Percentiles rank a stretch among this genome's conserved stretches.
These are phyloP conservation scores for Akanthomyces muscarius DNA, from an alignment of 2,329 filamentous ascomycete genomes.

Conservation along the genomic window DNA sequence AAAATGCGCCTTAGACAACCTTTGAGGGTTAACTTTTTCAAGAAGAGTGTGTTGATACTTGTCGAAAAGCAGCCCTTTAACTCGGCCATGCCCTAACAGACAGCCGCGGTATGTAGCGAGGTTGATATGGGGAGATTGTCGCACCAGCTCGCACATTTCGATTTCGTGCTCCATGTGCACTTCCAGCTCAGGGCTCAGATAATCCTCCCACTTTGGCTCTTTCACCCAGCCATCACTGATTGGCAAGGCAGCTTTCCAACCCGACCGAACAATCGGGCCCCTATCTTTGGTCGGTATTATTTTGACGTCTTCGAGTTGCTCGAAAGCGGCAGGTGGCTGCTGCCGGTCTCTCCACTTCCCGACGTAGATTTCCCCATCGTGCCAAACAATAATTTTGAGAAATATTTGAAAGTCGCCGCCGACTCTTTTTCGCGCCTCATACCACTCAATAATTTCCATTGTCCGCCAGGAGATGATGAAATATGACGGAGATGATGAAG, in stretches of 20 bases:
- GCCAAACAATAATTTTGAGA: neutral
- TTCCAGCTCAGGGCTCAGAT: neutral
- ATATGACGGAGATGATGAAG: too few species aligned
- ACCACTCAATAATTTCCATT: neutral
- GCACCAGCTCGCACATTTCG: neutral
- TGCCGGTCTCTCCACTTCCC: neutral
- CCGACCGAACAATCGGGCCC: neutral
- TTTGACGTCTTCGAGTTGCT: neutral
- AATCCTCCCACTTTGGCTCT: neutral
- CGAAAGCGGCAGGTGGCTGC: neutral
- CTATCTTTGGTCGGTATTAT: neutral
- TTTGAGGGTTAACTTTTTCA: neutral
- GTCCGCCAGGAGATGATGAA: too few species aligned
- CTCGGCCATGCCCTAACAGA: neutral
- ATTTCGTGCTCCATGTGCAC: neutral
- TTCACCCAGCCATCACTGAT: neutral
- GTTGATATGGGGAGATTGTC: neutral
- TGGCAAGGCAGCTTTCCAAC: neutral
- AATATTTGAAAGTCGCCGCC: neutral
- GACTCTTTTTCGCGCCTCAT: neutral
- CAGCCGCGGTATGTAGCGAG: neutral
- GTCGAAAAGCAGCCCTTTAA: neutral
- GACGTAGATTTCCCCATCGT: neutral
- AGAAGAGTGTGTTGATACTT: neutral
- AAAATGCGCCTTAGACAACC: neutral